Base-by-base conservation (phyloP, 2,329 filamentous ascomycete species). In the Stagonosporopsis rhizophila region DNA sequence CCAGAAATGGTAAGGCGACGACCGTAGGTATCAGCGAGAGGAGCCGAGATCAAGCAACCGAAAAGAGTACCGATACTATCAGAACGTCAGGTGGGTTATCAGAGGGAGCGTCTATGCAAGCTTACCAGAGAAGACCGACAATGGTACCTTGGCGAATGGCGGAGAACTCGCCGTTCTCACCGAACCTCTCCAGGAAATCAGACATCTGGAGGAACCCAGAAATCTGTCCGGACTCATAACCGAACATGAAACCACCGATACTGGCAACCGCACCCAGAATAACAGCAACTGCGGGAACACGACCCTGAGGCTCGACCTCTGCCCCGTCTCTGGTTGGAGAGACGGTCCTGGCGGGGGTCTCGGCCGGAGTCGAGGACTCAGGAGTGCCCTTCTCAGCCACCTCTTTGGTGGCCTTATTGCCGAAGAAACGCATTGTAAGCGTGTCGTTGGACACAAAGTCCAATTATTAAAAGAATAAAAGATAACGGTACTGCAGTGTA, bases 21-120 rank as follows among this genome's bases (percentile, higher is more conserved):
- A 37, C 87, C 87, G 52, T 88, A 78, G 2, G 74, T 76, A 59
- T 89, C 87, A 42, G 86, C 84, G 35, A 89, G 77, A 38, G 83
- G 85, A 17, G 86, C 79, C 20, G 78, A 78, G 44, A 75, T 72
- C 7, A 92, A 79, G 14, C 89, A 85, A 37, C 90, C 90, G 58
- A 91, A 85, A 70, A 92, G 91, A 14, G 89, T 92, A 44, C 89
- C 89, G 32, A 87, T 86, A 0, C 68, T 70, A 35, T 17, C 4
- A 45, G 19, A 15, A 28, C 45, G 48, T 69, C 39, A 66, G 52
- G 37, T 7, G 28, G 42, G 37, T 39, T 23, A 23, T 32, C 20
- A 6, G 44, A 7, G 19, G 9, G 12, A 7, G 22, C 14, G 5
- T 15, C 8, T 30, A 9, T 15, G 7, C 14, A 14, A 3, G 62